These are phyloP conservation scores for Botryotinia narcissicola DNA, from an alignment of 2,329 filamentous ascomycete species.

Conservation along the genomic window DNA sequence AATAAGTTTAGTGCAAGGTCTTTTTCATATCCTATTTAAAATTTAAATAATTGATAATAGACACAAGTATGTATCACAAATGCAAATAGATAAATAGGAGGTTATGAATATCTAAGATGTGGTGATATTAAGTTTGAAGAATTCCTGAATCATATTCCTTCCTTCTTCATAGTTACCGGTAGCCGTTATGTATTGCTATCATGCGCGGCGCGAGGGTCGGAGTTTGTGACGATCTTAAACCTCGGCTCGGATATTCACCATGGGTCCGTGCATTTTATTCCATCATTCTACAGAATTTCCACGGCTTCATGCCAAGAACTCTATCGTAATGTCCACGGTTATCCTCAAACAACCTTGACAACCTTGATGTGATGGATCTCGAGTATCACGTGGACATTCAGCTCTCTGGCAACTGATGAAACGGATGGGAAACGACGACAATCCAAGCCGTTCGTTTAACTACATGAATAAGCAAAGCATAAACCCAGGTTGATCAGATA, in stretches of 20 bases:
- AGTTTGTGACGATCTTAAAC: constrained; percentile 11
- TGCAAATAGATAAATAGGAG: background rate
- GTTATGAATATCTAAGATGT: background rate
- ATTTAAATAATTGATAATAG: background rate
- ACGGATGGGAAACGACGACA: background rate
- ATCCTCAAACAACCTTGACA: background rate
- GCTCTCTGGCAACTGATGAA: background rate
- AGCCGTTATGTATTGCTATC: background rate
- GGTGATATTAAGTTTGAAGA: constrained; percentile 1
- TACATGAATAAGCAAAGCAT: background rate
- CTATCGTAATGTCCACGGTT: background rate
- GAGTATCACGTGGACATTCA: constrained; percentile 2
- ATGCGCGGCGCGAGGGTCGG: constrained; percentile 4
- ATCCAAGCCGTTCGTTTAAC: background rate
- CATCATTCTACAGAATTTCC: background rate
- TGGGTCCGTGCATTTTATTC: background rate
- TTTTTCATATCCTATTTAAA: background rate
- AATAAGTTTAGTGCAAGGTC: background rate
- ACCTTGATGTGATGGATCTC: background rate
- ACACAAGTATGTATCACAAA: background rate
- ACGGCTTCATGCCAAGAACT: constrained; percentile 11
- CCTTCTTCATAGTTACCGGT: background rate
- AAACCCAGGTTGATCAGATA: background rate
- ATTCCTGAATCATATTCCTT: constrained; percentile 7
- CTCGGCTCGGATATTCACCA: constrained; percentile 17